phyloP scores from a whole-genome alignment of 2,329 filamentous ascomycete genomes.

The Zelopaecilomyces penicillatus region DNA sequence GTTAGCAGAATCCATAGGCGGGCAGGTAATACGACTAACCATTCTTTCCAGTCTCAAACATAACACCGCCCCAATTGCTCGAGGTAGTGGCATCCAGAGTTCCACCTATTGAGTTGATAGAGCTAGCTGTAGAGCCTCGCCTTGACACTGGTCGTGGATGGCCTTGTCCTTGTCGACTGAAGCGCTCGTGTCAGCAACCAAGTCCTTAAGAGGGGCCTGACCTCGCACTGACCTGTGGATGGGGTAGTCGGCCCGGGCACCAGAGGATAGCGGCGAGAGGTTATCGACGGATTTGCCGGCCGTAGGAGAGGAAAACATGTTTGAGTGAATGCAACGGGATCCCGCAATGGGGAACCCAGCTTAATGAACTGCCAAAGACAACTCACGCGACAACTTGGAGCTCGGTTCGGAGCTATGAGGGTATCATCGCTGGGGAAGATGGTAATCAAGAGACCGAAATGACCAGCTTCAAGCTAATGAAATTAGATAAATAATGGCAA shows the following conservation, averaged over 20 bases:
- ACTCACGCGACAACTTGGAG: too few relatives aligned
- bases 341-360: not conserved
- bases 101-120: slow-evolving; percentile 80
- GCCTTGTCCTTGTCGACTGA: slow-evolving; percentile 35
- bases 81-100: slow-evolving; percentile 59
- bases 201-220: not conserved
- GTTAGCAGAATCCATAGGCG: not conserved
- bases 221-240: slow-evolving; percentile 45
- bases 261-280: slow-evolving; percentile 45
- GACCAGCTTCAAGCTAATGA: too few relatives aligned
- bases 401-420: slow-evolving; percentile 29
- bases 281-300: slow-evolving; percentile 60
- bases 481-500: too few relatives aligned
- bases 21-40: slow-evolving; percentile 37
- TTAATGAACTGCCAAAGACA: too few relatives aligned
- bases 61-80: slow-evolving; percentile 44
- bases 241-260: slow-evolving; percentile 45
- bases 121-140: slow-evolving; percentile 79
- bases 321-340: slow-evolving; percentile 16
- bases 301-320: slow-evolving; percentile 51
- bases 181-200: slow-evolving; percentile 19
- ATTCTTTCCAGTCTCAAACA: slow-evolving; percentile 73
- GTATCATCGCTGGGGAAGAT: slow-evolving; percentile 38
- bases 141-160: slow-evolving; percentile 44
- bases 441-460: not conserved